Evolutionary conservation across 164 flowering plant genomes (phyloP).

Genomic region (Saururus chinensis): DNA sequence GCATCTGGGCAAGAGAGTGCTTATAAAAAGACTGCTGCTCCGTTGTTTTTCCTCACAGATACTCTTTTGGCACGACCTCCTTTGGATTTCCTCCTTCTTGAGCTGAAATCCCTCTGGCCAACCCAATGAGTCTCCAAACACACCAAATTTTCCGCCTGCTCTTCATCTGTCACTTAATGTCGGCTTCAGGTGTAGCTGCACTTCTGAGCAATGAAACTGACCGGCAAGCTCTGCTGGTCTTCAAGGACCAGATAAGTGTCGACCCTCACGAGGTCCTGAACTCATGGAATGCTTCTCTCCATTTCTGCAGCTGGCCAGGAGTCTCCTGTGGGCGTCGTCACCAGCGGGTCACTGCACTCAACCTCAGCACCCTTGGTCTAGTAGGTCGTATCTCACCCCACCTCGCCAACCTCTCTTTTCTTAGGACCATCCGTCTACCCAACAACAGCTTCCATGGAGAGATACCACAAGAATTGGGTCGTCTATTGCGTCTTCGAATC

Average conservation of each 20-base stretch:
- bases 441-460: conserved; percentile 11
- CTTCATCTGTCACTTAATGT: neutral
- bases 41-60: too few relatives aligned
- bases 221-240: neutral
- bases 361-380: neutral
- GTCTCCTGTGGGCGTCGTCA: neutral
- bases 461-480: conserved; percentile 7
- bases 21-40: too few relatives aligned
- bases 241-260: neutral
- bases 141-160: too few relatives aligned
- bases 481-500: neutral
- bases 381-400: conserved; percentile 6
- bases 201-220: neutral
- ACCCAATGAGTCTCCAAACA: too few relatives aligned
- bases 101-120: too few relatives aligned
- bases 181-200: neutral
- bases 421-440: neutral
- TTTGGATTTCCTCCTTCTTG: too few relatives aligned
- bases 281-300: neutral
- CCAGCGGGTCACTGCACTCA: neutral
- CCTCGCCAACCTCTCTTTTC: conserved; percentile 10
- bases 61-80: too few relatives aligned
- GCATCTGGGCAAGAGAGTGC: too few relatives aligned
- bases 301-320: conserved; percentile 1
- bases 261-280: neutral